Evolutionary conservation across 2,329 filamentous ascomycete genomes (phyloP), one percentile per base, ranked within the genome.

Genomic region (Epichloe brachyelytri): DNA sequence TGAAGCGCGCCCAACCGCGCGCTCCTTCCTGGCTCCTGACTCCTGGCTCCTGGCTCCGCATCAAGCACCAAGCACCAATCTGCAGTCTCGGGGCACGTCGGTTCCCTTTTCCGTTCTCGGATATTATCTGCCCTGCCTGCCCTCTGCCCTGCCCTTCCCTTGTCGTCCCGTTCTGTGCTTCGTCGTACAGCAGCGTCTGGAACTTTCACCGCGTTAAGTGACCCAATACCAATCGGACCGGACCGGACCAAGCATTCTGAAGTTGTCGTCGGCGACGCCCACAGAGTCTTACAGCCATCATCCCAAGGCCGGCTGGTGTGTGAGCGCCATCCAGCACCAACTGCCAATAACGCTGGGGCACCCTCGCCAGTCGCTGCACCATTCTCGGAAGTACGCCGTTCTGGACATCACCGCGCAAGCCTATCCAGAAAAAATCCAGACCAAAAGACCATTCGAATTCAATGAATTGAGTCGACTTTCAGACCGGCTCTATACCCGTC

Each of bases 381-480:
- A 43, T 43, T 17, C 12, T 14, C 20, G 40, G 40, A 44, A 22
- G 43, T 44, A 26, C 14, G 43, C 43, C 17, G 17, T 46, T 6
- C 14, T 17, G 43, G 4, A 36, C 30, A 46, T 17, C 22, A 46
- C 17, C 20, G 43, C 30, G n/a, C 43, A 36, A 33, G 17, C 20
- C 30, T 33, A 33, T 20, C 17, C n/a, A 19, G 8, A 11, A 34
- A 44, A 33, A 22, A 15, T 8, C 43, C 39, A 36, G 40, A 14
- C 30, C 12, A 40, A 30, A 36, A 38, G n/a, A 30, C n/a, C 34
- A 20, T 19, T 5, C 14, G 10, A 15, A 30, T 49, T 49, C 51
- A 52, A 52, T 52, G 51, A 49, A 36, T 46, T 37, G 37, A 14
- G 26, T 43, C 34, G 15, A 46, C 22, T 43, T 26, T 49, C 43